These are phyloP conservation scores for Rachicladosporium sp. DNA, from an alignment of 2,329 filamentous ascomycete genomes.

Conservation along the genomic window DNA sequence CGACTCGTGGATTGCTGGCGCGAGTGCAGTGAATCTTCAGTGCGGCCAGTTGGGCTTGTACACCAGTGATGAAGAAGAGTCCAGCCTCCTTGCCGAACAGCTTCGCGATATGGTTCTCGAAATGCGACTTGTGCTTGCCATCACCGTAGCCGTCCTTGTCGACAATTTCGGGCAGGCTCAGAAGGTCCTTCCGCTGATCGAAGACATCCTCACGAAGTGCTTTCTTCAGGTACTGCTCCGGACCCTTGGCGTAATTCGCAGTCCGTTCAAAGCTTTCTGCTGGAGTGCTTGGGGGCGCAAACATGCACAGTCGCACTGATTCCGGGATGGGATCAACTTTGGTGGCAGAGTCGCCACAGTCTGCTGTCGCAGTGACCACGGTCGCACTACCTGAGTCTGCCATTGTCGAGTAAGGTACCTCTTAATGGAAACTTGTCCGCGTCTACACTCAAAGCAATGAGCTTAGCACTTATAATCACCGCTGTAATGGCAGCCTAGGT, in stretches of 20 bases:
- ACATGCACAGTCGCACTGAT: not conserved
- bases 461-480: too few species aligned
- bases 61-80: conserved; percentile 16
- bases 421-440: too few species aligned
- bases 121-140: conserved; percentile 9
- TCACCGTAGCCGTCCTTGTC: conserved; percentile 12
- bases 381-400: too few species aligned
- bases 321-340: not conserved
- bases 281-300: not conserved
- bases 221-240: conserved; percentile 6
- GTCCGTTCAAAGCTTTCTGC: not conserved
- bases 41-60: conserved; percentile 13
- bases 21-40: conserved; percentile 9
- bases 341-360: not conserved
- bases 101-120: conserved; percentile 12
- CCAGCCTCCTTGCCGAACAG: conserved; percentile 12
- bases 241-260: conserved; percentile 5
- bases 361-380: not conserved
- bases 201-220: conserved; percentile 8
- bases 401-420: too few species aligned
- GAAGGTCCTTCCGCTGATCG: conserved; percentile 5
- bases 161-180: conserved; percentile 8
- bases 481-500: too few species aligned
- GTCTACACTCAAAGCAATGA: too few species aligned
- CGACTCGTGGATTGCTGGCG: conserved; percentile 4